Conservation (phyloP, 306 rosid species). For the Astragalus membranaceus region DNA sequence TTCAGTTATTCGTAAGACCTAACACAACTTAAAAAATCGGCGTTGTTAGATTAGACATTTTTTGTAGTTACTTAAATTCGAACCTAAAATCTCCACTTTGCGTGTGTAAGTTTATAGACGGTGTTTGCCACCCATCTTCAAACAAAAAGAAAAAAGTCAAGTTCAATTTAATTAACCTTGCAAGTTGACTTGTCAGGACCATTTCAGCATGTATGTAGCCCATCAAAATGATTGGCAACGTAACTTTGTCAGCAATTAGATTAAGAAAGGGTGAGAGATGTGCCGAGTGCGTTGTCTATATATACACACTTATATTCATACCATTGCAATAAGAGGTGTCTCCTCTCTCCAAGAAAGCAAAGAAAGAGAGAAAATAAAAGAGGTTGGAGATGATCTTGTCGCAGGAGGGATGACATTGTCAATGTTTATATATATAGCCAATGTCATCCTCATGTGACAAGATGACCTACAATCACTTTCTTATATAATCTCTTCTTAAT, state of each 20-base stretch:
- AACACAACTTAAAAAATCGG: no score
- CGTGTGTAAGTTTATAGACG: no score
- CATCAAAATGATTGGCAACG: background rate
- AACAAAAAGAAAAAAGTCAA: no score
- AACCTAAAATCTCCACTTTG: no score
- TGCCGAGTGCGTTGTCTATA: no score
- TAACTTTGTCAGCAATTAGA: background rate
- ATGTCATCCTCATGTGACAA: constrained; percentile 18
- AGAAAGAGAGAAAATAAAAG: background rate
- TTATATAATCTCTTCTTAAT: no score
- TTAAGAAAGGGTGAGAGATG: background rate
- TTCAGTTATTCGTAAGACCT: no score
- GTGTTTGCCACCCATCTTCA: no score
- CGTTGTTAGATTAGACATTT: no score
- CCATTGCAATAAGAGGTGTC: background rate
- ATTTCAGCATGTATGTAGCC: background rate
- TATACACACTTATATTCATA: background rate
- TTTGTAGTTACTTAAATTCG: no score
- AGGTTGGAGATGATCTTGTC: constrained; percentile 15
- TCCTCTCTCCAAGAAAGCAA: background rate
- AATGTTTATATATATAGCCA: background rate
- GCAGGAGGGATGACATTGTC: constrained; percentile 27
- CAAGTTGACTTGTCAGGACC: background rate
- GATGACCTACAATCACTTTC: constrained; percentile 11
- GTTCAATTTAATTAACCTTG: background rate